A percentile compares a stretch with the other conserved stretches of the same genome.
Conservation (phyloP, 1,284 basidiomycete genomes). For the Caloboletus firmus region DNA sequence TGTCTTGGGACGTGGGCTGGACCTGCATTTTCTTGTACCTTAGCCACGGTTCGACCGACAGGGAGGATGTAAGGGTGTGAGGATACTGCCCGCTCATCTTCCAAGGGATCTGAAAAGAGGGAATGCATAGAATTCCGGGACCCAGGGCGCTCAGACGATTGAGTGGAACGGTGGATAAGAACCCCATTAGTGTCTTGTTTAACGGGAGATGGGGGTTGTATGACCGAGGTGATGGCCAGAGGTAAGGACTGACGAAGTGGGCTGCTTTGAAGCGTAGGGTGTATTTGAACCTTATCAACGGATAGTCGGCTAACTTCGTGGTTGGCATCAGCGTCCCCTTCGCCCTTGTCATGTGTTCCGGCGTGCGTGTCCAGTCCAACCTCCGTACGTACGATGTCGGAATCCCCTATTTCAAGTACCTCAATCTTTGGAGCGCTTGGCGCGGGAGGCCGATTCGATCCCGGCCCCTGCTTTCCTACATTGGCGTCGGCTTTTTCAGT, state of each 20-base stretch:
- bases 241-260: not conserved
- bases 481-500: not conserved
- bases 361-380: not conserved
- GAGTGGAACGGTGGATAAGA: not conserved
- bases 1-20: constrained; percentile 10
- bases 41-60: not conserved
- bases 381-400: not conserved
- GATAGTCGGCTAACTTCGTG: not conserved
- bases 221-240: not conserved
- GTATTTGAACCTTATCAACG: constrained; percentile 3
- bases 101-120: constrained; percentile 24
- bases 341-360: not conserved
- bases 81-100: not conserved
- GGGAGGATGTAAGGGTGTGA: not conserved
- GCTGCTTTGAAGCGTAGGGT: not conserved
- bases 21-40: not conserved
- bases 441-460: not conserved
- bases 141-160: not conserved
- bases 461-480: not conserved
- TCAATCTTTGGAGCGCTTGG: constrained; percentile 10
- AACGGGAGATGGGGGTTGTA: not conserved
- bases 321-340: not conserved
- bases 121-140: constrained; percentile 26
- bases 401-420: constrained; percentile 11
- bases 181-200: not conserved